These are phyloP conservation scores for Lagenidium giganteum DNA, from an alignment of 352 stramenopile genomes.

Conservation along the genomic window DNA sequence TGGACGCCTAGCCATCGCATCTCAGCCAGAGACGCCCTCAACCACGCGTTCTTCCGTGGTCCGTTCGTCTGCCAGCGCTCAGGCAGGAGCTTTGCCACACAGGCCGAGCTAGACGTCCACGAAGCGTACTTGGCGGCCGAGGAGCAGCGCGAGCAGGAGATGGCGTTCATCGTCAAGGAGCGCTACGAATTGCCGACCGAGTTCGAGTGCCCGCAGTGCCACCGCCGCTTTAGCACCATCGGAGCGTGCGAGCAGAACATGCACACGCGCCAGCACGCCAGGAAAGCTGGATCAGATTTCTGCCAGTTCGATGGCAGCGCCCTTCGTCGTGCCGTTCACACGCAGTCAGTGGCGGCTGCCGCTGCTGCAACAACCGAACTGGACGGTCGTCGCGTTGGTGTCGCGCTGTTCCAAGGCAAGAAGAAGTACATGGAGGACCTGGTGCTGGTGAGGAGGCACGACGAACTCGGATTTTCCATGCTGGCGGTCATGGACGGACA, in stretches of 20 bases:
- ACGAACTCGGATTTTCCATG: conserved; percentile 60
- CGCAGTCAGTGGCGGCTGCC: conserved; percentile 6
- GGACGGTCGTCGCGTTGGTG: conserved; percentile 24
- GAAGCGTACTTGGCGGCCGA: conserved; percentile 47
- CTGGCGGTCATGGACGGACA: conserved; percentile 94
- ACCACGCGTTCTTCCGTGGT: conserved; percentile 80
- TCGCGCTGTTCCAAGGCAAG: conserved; percentile 82
- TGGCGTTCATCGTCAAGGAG: conserved; percentile 40
- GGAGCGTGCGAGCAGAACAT: conserved; percentile 44
- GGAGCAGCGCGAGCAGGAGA: conserved; percentile 25
- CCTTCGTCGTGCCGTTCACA: conserved; percentile 12
- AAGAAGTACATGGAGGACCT: conserved; percentile 91
- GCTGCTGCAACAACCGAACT: conserved; percentile 6
- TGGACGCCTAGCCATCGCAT: conserved; percentile 89
- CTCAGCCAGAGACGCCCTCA: conserved; percentile 48
- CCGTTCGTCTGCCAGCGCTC: conserved; percentile 58
- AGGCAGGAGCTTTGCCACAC: conserved; percentile 50
- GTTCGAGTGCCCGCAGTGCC: conserved; percentile 53
- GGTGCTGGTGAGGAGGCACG: conserved; percentile 20
- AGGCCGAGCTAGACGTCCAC: conserved; percentile 43
- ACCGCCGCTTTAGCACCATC: conserved; percentile 42
- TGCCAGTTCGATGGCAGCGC: conserved; percentile 35
- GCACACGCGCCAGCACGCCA: conserved; percentile 31
- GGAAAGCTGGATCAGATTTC: conserved; percentile 23
- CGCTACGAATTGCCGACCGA: conserved; percentile 32